Percentiles rank a stretch among this genome's conserved stretches.
Evolutionary conservation across 768 basidiomycete genomes (phyloP).

Genomic region (Cubamyces lactineus): DNA sequence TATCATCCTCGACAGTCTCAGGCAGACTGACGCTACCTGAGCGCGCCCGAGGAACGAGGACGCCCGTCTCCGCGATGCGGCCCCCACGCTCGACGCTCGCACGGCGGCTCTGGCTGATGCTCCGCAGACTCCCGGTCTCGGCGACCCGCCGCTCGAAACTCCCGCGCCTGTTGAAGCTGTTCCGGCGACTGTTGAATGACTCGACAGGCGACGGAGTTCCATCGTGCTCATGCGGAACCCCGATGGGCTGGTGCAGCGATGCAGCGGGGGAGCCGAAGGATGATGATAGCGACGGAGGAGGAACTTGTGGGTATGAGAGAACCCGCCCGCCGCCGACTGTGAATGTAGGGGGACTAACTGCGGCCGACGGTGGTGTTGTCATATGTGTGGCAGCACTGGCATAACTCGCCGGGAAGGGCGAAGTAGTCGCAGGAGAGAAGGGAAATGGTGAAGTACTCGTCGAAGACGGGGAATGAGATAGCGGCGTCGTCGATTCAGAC

Average conservation of each 20-base stretch:
- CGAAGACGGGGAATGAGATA: constrained; percentile 66
- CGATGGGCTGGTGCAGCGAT: constrained; percentile 14
- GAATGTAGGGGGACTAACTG: constrained; percentile 42
- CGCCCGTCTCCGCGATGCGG: constrained; percentile 71
- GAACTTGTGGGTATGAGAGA: constrained; percentile 80
- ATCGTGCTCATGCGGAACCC: constrained; percentile 12
- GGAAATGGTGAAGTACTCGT: constrained; percentile 72
- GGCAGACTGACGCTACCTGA: constrained; percentile 20
- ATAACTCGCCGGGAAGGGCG: constrained; percentile 57
- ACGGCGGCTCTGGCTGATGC: constrained; percentile 49
- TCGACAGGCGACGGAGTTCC: constrained; percentile 28
- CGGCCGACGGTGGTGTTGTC: constrained; percentile 73
- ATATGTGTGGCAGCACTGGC: constrained; percentile 62
- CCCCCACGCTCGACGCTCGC: constrained; percentile 65
- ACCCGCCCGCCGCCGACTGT: constrained; percentile 42
- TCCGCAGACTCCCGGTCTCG: constrained; percentile 33
- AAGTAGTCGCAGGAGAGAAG: constrained; percentile 58
- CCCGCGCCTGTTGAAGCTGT: constrained; percentile 38
- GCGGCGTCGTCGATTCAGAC: constrained; percentile 58
- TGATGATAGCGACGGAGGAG: constrained; percentile 57
- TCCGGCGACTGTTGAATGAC: constrained; percentile 38
- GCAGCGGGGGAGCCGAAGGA: constrained; percentile 50
- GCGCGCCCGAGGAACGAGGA: constrained; percentile 44
- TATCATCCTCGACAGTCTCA: constrained; percentile 14
- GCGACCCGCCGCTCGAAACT: constrained; percentile 37